A percentile compares a stretch with the other conserved stretches of the same genome.
Conservation (phyloP, 1,284 basidiomycete species). For the Ceratobasidium sp. region DNA sequence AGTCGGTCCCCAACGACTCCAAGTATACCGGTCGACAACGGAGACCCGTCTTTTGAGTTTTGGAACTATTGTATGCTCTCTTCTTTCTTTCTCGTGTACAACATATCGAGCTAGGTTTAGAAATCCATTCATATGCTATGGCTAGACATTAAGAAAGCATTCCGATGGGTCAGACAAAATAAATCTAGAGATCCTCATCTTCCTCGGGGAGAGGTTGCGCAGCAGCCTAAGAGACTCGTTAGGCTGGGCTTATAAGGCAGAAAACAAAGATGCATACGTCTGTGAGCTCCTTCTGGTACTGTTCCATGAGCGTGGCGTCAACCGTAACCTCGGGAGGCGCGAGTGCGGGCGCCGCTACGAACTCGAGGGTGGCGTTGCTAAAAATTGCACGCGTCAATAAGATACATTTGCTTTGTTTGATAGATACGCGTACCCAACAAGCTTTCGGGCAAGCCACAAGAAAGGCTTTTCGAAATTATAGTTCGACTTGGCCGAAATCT, state of each 20-base stretch:
- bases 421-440: constrained; percentile 82
- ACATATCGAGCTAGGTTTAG: constrained; percentile 5
- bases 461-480: constrained; percentile 99
- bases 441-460: constrained; percentile 98
- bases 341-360: constrained; percentile 95
- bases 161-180: constrained; percentile 1
- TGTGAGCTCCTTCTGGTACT: constrained; percentile 83
- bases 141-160: constrained; percentile 34
- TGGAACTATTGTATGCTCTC: constrained; percentile 49
- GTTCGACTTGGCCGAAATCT: constrained; percentile 99
- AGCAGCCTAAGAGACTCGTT: constrained; percentile 49
- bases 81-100: background rate
- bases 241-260: background rate
- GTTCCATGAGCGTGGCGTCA: constrained; percentile 78
- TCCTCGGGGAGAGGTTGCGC: constrained; percentile 59
- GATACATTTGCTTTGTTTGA: constrained; percentile 7
- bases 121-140: constrained; percentile 33
- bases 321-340: constrained; percentile 92
- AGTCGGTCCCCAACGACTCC: constrained; percentile 76
- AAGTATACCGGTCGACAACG: constrained; percentile 81
- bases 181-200: constrained; percentile 52
- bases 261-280: constrained; percentile 48
- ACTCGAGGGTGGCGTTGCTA: constrained; percentile 88
- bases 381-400: constrained; percentile 16
- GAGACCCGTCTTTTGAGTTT: constrained; percentile 71